phyloP scores from a whole-genome alignment of 1,139 yeast genomes.

The Candida sanyaensis region DNA sequence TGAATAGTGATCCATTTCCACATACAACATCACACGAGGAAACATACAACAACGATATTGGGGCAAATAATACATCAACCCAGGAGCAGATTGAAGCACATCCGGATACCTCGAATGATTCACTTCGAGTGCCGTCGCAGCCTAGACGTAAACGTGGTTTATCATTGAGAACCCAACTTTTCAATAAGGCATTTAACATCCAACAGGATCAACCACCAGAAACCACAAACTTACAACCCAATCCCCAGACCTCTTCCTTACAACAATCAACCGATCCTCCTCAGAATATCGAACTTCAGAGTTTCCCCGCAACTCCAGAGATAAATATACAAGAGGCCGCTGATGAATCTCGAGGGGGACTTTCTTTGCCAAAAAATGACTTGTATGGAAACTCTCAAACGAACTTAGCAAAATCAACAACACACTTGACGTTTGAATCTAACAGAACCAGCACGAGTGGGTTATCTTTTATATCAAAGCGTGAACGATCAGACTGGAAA shows the following conservation, averaged over 20 bases:
- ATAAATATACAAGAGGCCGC: slow-evolving; percentile 17
- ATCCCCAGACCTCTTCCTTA: neutral
- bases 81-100: neutral
- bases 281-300: slow-evolving; percentile 9
- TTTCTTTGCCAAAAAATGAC: slow-evolving; percentile 4
- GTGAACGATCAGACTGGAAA: slow-evolving; percentile 15
- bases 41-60: neutral
- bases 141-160: slow-evolving; percentile 66
- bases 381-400: slow-evolving; percentile 11
- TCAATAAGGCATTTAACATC: slow-evolving; percentile 49
- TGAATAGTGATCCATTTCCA: neutral
- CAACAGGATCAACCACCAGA: slow-evolving; percentile 7
- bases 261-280: neutral
- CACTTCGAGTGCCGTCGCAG: slow-evolving; percentile 20
- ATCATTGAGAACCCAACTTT: slow-evolving; percentile 71
- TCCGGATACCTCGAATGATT: neutral
- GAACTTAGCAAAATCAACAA: slow-evolving; percentile 26
- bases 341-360: slow-evolving; percentile 5
- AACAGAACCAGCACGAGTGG: slow-evolving; percentile 21
- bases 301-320: slow-evolving; percentile 14
- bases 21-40: neutral
- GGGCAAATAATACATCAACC: neutral
- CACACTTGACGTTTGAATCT: slow-evolving; percentile 28
- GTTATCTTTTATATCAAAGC: slow-evolving; percentile 22
- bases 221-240: neutral